Evolutionary conservation across 2,329 filamentous ascomycete genomes (phyloP).

Genomic region (Alternaria conjuncta): DNA sequence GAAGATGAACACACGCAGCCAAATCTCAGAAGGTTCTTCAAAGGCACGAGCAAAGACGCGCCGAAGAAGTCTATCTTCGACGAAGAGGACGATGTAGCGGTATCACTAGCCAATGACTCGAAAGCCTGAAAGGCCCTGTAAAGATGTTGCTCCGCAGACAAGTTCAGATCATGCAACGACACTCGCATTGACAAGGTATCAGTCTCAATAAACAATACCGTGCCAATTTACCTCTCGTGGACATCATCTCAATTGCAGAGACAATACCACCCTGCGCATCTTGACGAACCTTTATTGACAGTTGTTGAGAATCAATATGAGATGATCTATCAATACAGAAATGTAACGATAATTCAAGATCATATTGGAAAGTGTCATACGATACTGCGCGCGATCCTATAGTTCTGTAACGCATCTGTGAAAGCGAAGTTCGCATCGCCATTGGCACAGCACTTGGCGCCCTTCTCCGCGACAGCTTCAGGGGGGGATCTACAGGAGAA

Average conservation of each 20-base stretch:
- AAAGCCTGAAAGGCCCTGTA: background rate
- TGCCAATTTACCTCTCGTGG: background rate
- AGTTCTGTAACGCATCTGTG: conserved; percentile 1
- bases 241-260: background rate
- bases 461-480: background rate
- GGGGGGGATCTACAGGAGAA: conserved; percentile 21
- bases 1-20: conserved; percentile 60
- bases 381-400: conserved; percentile 1
- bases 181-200: background rate
- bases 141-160: background rate
- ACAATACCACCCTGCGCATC: background rate
- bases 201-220: background rate
- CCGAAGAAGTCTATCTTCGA: conserved; percentile 18
- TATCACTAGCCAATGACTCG: background rate
- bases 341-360: background rate
- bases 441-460: conserved; percentile 12
- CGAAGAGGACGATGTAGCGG: conserved; percentile 7
- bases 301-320: background rate
- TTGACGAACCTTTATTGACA: background rate
- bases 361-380: background rate
- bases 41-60: background rate
- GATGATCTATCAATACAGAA: background rate
- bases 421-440: background rate
- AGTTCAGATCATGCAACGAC: background rate
- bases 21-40: conserved; percentile 25